Evolutionary conservation across 2,329 filamentous ascomycete species (phyloP), one percentile per base, ranked within the genome.

Genomic region (Tolypocladium album): DNA sequence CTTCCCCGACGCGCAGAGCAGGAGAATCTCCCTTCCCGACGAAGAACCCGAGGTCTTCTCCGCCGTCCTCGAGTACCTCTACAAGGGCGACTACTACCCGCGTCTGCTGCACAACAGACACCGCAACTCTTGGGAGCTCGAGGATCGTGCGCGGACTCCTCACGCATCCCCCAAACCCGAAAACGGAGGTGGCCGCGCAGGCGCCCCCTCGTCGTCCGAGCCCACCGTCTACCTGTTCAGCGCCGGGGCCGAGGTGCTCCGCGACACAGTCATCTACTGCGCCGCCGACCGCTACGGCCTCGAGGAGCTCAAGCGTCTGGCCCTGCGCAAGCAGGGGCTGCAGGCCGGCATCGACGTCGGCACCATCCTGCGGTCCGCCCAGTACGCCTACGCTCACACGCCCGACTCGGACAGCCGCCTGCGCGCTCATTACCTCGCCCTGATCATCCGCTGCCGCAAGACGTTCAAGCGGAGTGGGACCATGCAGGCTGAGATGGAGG

Each of bases 401-500:
- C 92, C 92, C 67, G 90, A 96, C 79, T 88, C 87, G 69, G 92
- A 97, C 80, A 93, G 89, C 72, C 86, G 88, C 71, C 87, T 97
- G 76, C 92, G 92, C 79, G 92, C 92, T 81, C 92, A 96, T 81
- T 97, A 96, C 82, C 87, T 97, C 75, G 91, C 92, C 74, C 85
- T 97, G 77, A 96, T 97, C 77, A 96, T 97, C 81, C 88, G 92
- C 80, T 93, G 90, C 83, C 90, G 93, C 76, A 92, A 92, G 82
- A 96, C 91, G 71, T 97, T 97, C 78, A 97, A 96, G 88, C 87
- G 89, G 78, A 96, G 92, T 80, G 92, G 92, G 78, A 97, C 92
- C 76, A 96, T 97, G 92, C 92, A 97, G 84, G 88, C 89, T 80
- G 92, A 97, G 81, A 97, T 97, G 92, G 90, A 96, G 81, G 86